Conservation (phyloP, 1,139 yeast species). For the Ashbya aceris region DNA sequence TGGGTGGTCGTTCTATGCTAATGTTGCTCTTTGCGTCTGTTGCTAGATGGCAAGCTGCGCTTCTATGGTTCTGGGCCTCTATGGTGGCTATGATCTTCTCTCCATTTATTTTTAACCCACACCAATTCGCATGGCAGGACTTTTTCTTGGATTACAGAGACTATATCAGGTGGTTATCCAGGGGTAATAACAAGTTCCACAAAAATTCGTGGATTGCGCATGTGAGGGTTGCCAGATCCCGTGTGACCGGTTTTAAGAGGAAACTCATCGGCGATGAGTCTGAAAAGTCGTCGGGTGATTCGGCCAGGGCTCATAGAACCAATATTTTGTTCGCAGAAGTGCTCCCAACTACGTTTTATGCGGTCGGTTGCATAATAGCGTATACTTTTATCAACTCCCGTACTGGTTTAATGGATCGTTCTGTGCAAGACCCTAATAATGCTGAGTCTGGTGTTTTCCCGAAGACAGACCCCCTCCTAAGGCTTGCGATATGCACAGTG, state of each 20-base stretch:
- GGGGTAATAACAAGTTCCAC: slow-evolving; percentile 99
- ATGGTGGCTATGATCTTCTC: slow-evolving; percentile 82
- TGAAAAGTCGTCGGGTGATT: slow-evolving; percentile 92
- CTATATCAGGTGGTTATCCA: slow-evolving; percentile 94
- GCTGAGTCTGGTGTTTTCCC: too few relatives aligned
- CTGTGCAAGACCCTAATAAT: too few relatives aligned
- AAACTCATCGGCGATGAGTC: slow-evolving; percentile 78
- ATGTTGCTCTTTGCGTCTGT: slow-evolving; percentile 87
- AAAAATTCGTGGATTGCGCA: slow-evolving; percentile 99
- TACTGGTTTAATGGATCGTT: slow-evolving; percentile 69
- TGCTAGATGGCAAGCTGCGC: slow-evolving; percentile 94
- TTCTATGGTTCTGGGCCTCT: slow-evolving; percentile 98
- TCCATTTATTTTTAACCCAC: slow-evolving; percentile 95
- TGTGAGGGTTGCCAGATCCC: slow-evolving; percentile 88
- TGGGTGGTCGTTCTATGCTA: slow-evolving; percentile 88
- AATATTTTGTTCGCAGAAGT: slow-evolving; percentile 82
- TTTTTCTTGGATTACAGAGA: slow-evolving; percentile 98
- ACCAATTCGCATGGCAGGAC: slow-evolving; percentile 98
- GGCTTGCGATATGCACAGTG: slow-evolving; percentile 79
- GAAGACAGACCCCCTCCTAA: slow-evolving; percentile 78
- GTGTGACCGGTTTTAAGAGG: slow-evolving; percentile 96
- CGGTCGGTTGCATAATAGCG: slow-evolving; percentile 87
- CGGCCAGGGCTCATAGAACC: slow-evolving; percentile 86
- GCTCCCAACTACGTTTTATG: slow-evolving; percentile 72
- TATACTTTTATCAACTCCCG: slow-evolving; percentile 93